These are phyloP conservation scores for Coleophoma eucalyptorum DNA, from an alignment of 2,329 filamentous ascomycete genomes.

Conservation along the genomic window DNA sequence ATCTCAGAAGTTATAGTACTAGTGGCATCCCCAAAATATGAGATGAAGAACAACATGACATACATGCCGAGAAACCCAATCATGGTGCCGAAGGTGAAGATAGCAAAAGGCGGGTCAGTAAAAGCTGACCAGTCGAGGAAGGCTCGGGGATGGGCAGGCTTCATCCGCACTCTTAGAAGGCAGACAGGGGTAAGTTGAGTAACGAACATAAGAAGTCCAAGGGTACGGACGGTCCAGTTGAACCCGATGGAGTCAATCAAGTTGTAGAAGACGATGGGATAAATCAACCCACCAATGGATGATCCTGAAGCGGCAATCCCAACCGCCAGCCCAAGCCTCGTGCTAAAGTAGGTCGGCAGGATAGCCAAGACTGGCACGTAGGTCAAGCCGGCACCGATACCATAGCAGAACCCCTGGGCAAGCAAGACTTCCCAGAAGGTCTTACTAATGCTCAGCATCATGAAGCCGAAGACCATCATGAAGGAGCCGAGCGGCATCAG, in stretches of 20 bases:
- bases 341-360: slow-evolving; percentile 41
- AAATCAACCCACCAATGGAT: neutral
- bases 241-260: neutral
- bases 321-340: neutral
- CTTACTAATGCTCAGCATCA: slow-evolving; percentile 32
- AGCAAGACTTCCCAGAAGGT: slow-evolving; percentile 40
- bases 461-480: slow-evolving; percentile 40
- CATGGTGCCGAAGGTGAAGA: neutral
- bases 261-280: neutral
- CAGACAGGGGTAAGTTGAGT: neutral
- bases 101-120: neutral
- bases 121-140: neutral
- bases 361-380: slow-evolving; percentile 50
- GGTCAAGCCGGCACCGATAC: slow-evolving; percentile 37
- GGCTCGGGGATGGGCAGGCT: neutral
- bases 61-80: neutral
- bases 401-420: slow-evolving; percentile 38
- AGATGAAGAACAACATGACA: neutral
- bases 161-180: neutral
- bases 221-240: neutral
- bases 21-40: neutral
- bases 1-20: neutral
- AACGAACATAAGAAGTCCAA: neutral
- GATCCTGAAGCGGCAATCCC: neutral
- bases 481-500: slow-evolving; percentile 35